A percentile compares a stretch with the other conserved stretches of the same genome.
These are phyloP conservation scores for Apiotrichum domesticum DNA, from an alignment of 1,284 basidiomycete genomes.

Conservation along the genomic window DNA sequence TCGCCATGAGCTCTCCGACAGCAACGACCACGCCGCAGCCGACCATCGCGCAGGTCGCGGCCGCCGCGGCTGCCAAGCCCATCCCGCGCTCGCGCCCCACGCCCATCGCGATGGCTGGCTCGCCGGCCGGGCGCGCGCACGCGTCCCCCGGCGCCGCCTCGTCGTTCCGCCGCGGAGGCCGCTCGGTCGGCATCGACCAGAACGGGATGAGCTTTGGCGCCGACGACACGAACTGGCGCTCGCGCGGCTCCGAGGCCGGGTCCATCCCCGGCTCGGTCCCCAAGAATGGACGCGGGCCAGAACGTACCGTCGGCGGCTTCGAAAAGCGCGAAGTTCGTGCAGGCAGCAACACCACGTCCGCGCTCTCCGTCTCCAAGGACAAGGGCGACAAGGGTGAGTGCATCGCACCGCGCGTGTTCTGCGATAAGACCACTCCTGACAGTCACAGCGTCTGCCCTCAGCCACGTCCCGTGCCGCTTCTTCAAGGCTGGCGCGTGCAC, in stretches of 20 bases:
- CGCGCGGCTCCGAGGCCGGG: conserved; percentile 9
- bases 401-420: no score
- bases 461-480: conserved; percentile 98
- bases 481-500: conserved; percentile 90
- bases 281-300: conserved; percentile 17
- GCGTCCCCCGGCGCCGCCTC: conserved; percentile 5
- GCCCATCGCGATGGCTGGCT: conserved; percentile 22
- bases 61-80: conserved; percentile 19
- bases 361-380: conserved; percentile 15
- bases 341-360: background rate
- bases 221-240: conserved; percentile 27
- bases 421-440: background rate
- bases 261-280: conserved; percentile 1
- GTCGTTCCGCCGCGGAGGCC: conserved; percentile 10
- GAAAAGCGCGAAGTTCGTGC: conserved; percentile 29
- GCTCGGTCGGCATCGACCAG: conserved; percentile 3
- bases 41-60: conserved; percentile 3
- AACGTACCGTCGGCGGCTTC: conserved; percentile 33
- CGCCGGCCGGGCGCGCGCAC: conserved; percentile 3
- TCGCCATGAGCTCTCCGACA: conserved; percentile 14
- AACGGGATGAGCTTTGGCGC: conserved; percentile 13
- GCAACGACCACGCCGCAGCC: background rate
- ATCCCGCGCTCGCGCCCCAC: conserved; percentile 33
- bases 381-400: conserved; percentile 14
- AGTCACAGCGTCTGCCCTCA: conserved; percentile 50